These are phyloP conservation scores for Nannochloropsis salina DNA, from an alignment of 108 stramenopile genomes.

Conservation along the genomic window DNA sequence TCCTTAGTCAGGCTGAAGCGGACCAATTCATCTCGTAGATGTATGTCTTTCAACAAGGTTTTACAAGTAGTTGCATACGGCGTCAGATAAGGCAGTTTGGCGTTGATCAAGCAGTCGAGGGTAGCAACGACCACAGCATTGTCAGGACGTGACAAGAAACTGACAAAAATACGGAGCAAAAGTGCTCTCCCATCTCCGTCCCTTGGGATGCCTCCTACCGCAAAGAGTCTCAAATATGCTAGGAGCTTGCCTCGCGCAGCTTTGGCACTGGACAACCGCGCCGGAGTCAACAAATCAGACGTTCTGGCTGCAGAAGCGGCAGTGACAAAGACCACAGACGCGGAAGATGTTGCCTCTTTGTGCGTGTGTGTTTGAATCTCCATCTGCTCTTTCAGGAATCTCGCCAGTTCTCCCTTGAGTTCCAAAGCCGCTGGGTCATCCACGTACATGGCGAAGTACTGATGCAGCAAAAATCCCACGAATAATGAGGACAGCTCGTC, in stretches of 20 bases:
- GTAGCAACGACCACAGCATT: not conserved
- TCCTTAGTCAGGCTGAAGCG: not conserved
- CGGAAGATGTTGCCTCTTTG: not conserved
- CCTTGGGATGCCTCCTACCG: not conserved
- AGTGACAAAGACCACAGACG: too few relatives aligned
- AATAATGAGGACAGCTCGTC: not conserved
- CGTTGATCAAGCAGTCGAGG: not conserved
- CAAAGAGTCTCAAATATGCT: not conserved
- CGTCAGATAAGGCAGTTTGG: not conserved
- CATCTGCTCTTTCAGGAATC: conserved; percentile 15
- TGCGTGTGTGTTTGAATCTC: not conserved
- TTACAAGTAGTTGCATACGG: not conserved
- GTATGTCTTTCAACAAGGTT: conserved; percentile 13
- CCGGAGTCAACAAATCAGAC: not conserved
- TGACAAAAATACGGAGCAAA: not conserved
- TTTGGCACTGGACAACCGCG: not conserved
- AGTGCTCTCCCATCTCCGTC: not conserved
- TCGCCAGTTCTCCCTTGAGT: not conserved
- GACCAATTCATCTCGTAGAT: conserved; percentile 11
- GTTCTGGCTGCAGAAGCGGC: too few relatives aligned
- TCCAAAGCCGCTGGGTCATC: not conserved
- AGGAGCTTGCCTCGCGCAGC: not conserved
- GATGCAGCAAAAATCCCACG: not conserved
- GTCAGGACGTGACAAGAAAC: not conserved
- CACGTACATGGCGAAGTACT: not conserved